These are phyloP conservation scores for Fusarium armeniacum DNA, from an alignment of 2,329 filamentous ascomycete genomes.

Conservation along the genomic window DNA sequence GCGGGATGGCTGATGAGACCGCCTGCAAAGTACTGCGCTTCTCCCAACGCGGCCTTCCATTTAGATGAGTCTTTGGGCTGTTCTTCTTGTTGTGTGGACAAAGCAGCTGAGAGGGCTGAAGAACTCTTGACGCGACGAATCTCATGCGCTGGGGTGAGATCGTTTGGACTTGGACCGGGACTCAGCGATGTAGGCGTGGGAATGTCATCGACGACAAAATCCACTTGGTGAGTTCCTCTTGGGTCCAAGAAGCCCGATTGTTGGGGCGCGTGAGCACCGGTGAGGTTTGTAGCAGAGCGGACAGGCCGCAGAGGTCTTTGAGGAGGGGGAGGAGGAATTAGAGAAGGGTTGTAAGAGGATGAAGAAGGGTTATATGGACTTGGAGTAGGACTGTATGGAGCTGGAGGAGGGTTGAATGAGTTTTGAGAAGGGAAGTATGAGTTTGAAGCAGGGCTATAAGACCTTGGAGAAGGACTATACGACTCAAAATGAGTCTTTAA, in stretches of 20 bases:
- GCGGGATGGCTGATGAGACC: conserved; percentile 74
- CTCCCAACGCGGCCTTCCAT: conserved; percentile 66
- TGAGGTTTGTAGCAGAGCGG: conserved; percentile 48
- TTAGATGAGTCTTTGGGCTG: conserved; percentile 46
- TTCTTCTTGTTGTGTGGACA: conserved; percentile 20
- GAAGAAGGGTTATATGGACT: neutral
- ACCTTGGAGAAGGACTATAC: neutral
- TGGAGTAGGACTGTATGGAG: neutral
- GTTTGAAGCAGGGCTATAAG: neutral
- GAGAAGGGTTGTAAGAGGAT: conserved; percentile 20
- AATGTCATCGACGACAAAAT: conserved; percentile 47
- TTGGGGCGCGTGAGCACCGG: conserved; percentile 43
- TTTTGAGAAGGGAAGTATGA: neutral
- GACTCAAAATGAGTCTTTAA: neutral
- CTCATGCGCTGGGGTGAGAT: conserved; percentile 26
- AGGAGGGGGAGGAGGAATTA: conserved; percentile 37
- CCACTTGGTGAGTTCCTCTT: conserved; percentile 37
- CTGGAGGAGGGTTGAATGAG: neutral
- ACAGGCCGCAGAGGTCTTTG: conserved; percentile 45
- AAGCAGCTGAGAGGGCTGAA: conserved; percentile 47
- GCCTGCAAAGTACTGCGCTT: conserved; percentile 75
- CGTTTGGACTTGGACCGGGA: conserved; percentile 27
- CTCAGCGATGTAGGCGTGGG: conserved; percentile 32
- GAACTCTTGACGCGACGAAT: conserved; percentile 54
- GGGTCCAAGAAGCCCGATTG: conserved; percentile 42